Conservation (phyloP, 169 alveolate genomes). For the Babesia ovata region DNA sequence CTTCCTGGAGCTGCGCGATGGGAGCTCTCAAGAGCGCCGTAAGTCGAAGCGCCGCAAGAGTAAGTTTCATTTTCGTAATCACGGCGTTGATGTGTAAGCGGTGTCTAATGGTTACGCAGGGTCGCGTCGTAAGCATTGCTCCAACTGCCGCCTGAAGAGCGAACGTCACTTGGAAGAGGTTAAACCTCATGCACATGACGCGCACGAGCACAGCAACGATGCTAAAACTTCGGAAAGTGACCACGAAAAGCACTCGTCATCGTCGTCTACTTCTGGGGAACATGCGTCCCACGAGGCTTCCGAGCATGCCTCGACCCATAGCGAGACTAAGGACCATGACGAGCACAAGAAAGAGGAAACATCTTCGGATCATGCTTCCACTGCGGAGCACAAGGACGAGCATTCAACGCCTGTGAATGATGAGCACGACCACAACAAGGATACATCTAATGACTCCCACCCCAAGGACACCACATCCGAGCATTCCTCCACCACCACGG, state of each 20-base stretch:
- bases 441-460: background rate
- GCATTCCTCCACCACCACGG: background rate
- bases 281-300: background rate
- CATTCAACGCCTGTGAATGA: background rate
- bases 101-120: background rate
- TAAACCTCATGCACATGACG: constrained; percentile 8
- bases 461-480: background rate
- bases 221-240: background rate
- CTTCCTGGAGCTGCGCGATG: constrained; percentile 21
- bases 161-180: background rate
- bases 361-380: too few species aligned
- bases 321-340: background rate
- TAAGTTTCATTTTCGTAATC: background rate
- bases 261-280: background rate
- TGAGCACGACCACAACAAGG: background rate
- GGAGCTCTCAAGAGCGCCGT: background rate
- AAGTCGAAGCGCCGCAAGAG: constrained; percentile 2
- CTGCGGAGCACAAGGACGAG: background rate
- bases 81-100: background rate
- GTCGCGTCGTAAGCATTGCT: background rate
- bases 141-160: constrained; percentile 4
- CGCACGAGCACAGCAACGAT: background rate
- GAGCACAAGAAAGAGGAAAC: constrained; percentile 3
- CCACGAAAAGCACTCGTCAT: background rate
- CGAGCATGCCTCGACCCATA: background rate